phyloP scores from a whole-genome alignment of 345 rosid genomes.

The Eucalyptus globulus region DNA sequence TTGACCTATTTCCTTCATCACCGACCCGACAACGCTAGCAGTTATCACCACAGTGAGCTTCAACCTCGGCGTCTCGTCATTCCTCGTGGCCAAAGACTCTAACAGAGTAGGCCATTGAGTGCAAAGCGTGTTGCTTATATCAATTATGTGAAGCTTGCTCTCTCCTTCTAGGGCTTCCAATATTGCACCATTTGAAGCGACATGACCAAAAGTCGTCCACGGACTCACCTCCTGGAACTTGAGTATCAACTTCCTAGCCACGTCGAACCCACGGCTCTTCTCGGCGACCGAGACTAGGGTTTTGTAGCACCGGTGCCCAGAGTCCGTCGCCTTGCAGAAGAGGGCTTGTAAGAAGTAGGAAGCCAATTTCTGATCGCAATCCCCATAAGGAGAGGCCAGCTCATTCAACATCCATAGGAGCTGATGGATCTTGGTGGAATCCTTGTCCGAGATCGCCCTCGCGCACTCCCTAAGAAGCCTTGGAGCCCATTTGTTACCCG shows the following conservation, averaged over 20 bases:
- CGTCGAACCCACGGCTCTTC: conserved; percentile 44
- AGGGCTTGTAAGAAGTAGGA: conserved; percentile 66
- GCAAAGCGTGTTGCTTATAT: conserved; percentile 71
- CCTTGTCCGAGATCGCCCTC: conserved; percentile 58
- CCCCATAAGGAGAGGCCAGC: conserved; percentile 70
- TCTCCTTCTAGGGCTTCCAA: conserved; percentile 66
- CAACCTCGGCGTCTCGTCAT: conserved; percentile 54
- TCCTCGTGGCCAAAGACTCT: conserved; percentile 59
- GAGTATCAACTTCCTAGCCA: conserved; percentile 50
- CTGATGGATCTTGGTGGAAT: conserved; percentile 49
- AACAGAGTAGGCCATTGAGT: conserved; percentile 84
- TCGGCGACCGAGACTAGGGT: conserved; percentile 57
- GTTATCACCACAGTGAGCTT: conserved; percentile 64
- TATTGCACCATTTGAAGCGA: conserved; percentile 71
- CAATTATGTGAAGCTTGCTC: conserved; percentile 53
- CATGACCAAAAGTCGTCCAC: conserved; percentile 78
- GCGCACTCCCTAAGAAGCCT: conserved; percentile 61
- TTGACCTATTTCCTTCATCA: conserved; percentile 60
- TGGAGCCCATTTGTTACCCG: conserved; percentile 37
- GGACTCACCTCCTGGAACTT: conserved; percentile 85
- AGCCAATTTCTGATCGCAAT: conserved; percentile 61
- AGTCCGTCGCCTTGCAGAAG: conserved; percentile 55
- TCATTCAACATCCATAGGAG: conserved; percentile 77
- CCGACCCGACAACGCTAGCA: conserved; percentile 20
- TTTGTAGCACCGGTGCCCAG: conserved; percentile 51